These are phyloP conservation scores for Lasiosphaeria ovina DNA, from an alignment of 495 filamentous ascomycete species.

Conservation along the genomic window DNA sequence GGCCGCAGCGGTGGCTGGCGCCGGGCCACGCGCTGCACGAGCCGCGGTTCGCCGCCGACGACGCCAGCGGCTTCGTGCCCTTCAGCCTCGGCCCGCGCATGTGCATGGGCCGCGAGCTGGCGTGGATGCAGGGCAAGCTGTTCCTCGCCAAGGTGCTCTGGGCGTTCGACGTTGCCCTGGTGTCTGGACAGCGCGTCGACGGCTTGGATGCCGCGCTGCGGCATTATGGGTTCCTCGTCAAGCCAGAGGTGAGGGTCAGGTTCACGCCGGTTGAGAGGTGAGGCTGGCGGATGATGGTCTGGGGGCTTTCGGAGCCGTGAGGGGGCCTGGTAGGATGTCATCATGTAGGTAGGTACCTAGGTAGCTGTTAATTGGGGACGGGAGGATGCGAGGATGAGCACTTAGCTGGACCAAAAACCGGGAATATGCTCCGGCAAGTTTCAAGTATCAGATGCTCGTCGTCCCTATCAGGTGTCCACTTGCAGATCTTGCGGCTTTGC, in stretches of 20 bases:
- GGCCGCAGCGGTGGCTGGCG: conserved; percentile 2
- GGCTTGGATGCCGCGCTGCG: neutral
- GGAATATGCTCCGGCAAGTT: too few species aligned
- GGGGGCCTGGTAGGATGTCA: too few species aligned
- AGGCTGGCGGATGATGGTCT: too few species aligned
- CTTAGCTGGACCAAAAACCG: too few species aligned
- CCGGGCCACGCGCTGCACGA: neutral
- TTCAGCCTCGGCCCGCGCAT: conserved; percentile 1
- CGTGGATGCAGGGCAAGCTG: neutral
- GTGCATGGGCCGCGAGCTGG: neutral
- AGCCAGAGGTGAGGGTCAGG: neutral
- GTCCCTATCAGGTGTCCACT: too few species aligned
- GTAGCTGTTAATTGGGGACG: too few species aligned
- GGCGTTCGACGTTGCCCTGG: neutral
- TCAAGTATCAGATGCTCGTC: too few species aligned
- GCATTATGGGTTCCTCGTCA: neutral
- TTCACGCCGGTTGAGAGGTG: neutral
- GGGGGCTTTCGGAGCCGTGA: too few species aligned
- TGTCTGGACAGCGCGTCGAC: neutral
- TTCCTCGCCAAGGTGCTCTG: conserved; percentile 4
- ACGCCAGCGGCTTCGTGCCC: neutral
- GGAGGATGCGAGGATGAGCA: too few species aligned
- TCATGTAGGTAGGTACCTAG: too few species aligned
- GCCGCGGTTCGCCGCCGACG: neutral
- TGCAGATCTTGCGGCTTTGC: too few species aligned